Evolutionary conservation across 345 rosid species (phyloP).

Genomic region (Sonneratia caseolaris): DNA sequence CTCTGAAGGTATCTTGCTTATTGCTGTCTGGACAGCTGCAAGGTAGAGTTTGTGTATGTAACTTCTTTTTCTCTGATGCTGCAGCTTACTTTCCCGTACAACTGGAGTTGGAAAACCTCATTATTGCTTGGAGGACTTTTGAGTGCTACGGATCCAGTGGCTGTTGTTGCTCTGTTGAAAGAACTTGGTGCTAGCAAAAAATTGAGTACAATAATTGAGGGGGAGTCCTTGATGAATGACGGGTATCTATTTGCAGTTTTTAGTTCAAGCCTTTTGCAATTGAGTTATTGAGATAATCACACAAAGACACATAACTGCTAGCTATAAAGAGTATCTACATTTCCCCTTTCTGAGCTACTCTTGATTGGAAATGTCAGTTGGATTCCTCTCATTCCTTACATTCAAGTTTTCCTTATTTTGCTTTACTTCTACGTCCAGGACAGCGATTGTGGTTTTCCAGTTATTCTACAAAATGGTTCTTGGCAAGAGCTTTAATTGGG

Average conservation of each 20-base stretch:
- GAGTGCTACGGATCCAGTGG: constrained; percentile 98
- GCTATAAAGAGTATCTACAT: neutral
- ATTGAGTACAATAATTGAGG: constrained; percentile 86
- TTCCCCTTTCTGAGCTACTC: neutral
- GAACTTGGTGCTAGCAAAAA: constrained; percentile 99
- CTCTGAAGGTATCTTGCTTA: constrained; percentile 49
- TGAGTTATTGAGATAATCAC: neutral
- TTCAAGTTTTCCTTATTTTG: constrained; percentile 5
- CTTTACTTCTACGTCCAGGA: constrained; percentile 37
- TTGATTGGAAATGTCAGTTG: neutral
- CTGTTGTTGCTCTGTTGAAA: constrained; percentile 88
- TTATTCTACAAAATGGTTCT: constrained; percentile 75
- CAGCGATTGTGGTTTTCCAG: constrained; percentile 93
- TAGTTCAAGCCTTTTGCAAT: neutral
- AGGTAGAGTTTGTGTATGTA: neutral
- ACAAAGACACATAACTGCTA: neutral
- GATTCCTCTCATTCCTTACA: neutral
- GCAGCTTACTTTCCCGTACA: constrained; percentile 80
- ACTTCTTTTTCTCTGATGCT: neutral
- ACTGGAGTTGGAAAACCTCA: constrained; percentile 89
- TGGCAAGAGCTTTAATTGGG: constrained; percentile 49
- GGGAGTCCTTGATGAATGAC: constrained; percentile 97
- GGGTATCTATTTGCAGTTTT: constrained; percentile 44
- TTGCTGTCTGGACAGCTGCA: neutral
- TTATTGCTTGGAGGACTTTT: constrained; percentile 93